phyloP scores from a whole-genome alignment of 2,329 filamentous ascomycete species.

The Alternaria angustiovoidea region DNA sequence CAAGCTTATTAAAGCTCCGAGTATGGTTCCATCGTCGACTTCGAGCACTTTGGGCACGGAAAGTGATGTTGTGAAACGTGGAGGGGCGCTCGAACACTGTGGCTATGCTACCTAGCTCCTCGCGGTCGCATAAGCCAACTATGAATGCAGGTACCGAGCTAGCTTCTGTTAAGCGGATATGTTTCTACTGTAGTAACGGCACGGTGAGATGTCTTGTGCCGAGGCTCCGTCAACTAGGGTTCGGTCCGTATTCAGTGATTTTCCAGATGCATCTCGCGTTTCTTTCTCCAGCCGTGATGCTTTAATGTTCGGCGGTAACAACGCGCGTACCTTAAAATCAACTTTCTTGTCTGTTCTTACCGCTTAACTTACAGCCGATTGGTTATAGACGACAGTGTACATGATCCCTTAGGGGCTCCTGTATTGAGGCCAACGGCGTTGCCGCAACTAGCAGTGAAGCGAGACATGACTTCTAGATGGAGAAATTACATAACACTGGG shows the following conservation, averaged over 20 bases:
- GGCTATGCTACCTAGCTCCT: background rate
- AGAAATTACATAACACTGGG: background rate
- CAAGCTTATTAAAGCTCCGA: conserved; percentile 1
- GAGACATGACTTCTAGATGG: background rate
- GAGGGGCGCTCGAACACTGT: background rate
- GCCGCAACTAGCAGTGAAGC: background rate
- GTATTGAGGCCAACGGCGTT: background rate
- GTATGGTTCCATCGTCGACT: background rate
- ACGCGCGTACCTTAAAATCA: background rate
- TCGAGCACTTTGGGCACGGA: background rate
- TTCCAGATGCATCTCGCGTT: background rate
- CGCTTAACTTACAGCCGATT: background rate
- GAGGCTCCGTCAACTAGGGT: background rate
- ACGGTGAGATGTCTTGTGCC: background rate
- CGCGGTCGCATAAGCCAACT: background rate
- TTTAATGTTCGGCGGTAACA: background rate
- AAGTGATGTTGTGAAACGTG: background rate
- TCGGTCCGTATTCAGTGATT: background rate
- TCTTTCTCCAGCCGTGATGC: background rate
- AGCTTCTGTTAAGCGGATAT: background rate
- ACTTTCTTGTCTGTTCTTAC: background rate
- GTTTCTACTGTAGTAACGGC: background rate
- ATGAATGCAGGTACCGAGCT: background rate
- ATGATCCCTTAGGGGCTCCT: background rate
- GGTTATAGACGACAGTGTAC: background rate